phyloP scores from a whole-genome alignment of 805 yeast genomes.

The Yamadazyma sp. region DNA sequence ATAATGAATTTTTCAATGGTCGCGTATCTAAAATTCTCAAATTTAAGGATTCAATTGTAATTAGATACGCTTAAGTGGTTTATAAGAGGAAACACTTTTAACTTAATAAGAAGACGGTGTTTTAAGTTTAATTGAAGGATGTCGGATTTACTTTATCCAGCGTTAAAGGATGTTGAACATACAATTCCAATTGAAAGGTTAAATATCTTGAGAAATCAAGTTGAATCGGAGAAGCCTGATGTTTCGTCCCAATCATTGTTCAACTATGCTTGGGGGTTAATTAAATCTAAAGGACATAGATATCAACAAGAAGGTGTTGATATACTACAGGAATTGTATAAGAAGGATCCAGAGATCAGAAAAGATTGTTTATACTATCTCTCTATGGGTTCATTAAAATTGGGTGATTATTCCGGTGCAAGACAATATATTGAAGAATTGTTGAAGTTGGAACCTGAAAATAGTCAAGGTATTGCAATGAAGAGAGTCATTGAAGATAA shows the following conservation, averaged over 20 bases:
- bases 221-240: slow-evolving; percentile 73
- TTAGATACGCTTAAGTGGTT: too few relatives aligned
- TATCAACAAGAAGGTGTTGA: slow-evolving; percentile 80
- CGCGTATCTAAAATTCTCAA: too few relatives aligned
- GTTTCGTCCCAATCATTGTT: slow-evolving; percentile 82
- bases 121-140: too few relatives aligned
- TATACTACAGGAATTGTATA: slow-evolving; percentile 65
- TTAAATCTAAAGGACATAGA: slow-evolving; percentile 60
- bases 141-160: slow-evolving; percentile 27
- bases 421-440: slow-evolving; percentile 80
- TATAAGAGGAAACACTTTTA: too few relatives aligned
- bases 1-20: too few relatives aligned
- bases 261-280: slow-evolving; percentile 95
- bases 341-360: slow-evolving; percentile 76
- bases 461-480: slow-evolving; percentile 70
- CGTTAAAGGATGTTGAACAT: slow-evolving; percentile 37
- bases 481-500: slow-evolving; percentile 78
- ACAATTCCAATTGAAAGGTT: slow-evolving; percentile 75
- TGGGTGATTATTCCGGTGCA: slow-evolving; percentile 84
- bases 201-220: slow-evolving; percentile 71
- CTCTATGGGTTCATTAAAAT: slow-evolving; percentile 81
- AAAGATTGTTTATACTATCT: slow-evolving; percentile 88
- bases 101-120: too few relatives aligned
- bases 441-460: slow-evolving; percentile 77
- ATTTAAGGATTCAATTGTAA: too few relatives aligned